phyloP scores from a whole-genome alignment of 2,329 filamentous ascomycete genomes.

The Didymella lethalis region DNA sequence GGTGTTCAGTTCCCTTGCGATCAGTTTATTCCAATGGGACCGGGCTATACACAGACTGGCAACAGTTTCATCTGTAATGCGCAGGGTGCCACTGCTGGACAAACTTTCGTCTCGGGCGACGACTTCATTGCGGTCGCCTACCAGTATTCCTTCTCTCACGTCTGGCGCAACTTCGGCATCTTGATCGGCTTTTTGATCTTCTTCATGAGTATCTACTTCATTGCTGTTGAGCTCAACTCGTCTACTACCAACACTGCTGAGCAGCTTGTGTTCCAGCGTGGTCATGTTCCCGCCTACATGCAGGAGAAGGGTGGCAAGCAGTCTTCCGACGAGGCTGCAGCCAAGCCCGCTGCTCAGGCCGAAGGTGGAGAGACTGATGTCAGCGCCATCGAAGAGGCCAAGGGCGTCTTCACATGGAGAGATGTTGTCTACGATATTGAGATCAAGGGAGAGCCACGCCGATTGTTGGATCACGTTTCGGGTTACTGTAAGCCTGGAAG shows the following conservation, averaged over 20 bases:
- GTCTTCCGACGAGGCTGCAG: slow-evolving; percentile 47
- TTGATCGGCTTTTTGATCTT: slow-evolving; percentile 69
- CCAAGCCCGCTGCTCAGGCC: slow-evolving; percentile 36
- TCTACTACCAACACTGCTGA: slow-evolving; percentile 70
- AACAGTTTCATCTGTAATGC: slow-evolving; percentile 49
- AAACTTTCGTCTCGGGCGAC: slow-evolving; percentile 51
- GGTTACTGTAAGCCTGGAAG: slow-evolving; percentile 65
- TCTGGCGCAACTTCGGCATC: slow-evolving; percentile 65
- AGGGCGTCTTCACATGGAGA: slow-evolving; percentile 52
- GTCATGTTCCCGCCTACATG: slow-evolving; percentile 54
- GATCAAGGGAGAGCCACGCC: slow-evolving; percentile 56
- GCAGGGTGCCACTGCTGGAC: slow-evolving; percentile 51
- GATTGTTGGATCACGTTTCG: slow-evolving; percentile 62
- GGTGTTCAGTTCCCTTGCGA: slow-evolving; percentile 47
- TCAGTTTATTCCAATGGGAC: slow-evolving; percentile 49
- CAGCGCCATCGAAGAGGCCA: slow-evolving; percentile 52
- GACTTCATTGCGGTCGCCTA: slow-evolving; percentile 44
- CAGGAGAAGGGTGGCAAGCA: slow-evolving; percentile 39
- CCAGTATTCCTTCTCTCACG: slow-evolving; percentile 52
- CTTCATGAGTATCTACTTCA: slow-evolving; percentile 70
- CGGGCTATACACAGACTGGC: slow-evolving; percentile 40
- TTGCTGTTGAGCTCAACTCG: slow-evolving; percentile 71
- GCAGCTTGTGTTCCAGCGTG: slow-evolving; percentile 69
- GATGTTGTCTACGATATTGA: slow-evolving; percentile 47
- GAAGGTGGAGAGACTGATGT: slow-evolving; percentile 49